Evolutionary conservation across 2,329 filamentous ascomycete genomes (phyloP).

Genomic region (Lasiodiplodia sp.): DNA sequence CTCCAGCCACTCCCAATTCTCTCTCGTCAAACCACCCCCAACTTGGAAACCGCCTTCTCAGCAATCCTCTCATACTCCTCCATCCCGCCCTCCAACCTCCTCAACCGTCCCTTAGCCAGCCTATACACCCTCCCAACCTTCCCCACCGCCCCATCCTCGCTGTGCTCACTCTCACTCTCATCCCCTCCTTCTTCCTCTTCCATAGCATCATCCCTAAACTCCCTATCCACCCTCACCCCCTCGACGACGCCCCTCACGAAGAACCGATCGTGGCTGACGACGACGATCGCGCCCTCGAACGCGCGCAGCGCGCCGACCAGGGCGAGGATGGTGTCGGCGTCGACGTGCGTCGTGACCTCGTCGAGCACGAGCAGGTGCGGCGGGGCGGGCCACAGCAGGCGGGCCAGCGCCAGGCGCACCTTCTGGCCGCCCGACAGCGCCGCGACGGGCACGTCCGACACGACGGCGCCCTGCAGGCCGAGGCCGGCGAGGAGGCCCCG

Average conservation of each 20-base stretch:
- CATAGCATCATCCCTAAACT: slow-evolving; percentile 68
- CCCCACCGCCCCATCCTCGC: slow-evolving; percentile 57
- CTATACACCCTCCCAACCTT: slow-evolving; percentile 49
- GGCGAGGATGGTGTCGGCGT: slow-evolving; percentile 80
- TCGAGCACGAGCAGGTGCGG: slow-evolving; percentile 80
- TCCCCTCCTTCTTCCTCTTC: slow-evolving; percentile 58
- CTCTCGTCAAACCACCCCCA: slow-evolving; percentile 32
- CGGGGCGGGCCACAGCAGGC: slow-evolving; percentile 67
- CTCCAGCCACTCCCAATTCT: too few species aligned
- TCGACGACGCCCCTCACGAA: slow-evolving; percentile 77
- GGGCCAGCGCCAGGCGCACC: slow-evolving; percentile 69
- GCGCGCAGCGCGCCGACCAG: slow-evolving; percentile 69
- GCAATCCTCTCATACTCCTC: slow-evolving; percentile 48
- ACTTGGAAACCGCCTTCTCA: slow-evolving; percentile 39
- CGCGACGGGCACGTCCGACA: slow-evolving; percentile 75
- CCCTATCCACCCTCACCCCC: slow-evolving; percentile 50
- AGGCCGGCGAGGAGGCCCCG: slow-evolving; percentile 72
- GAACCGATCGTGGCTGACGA: slow-evolving; percentile 85
- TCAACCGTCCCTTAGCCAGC: slow-evolving; percentile 44
- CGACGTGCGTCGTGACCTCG: slow-evolving; percentile 85
- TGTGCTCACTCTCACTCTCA: slow-evolving; percentile 54
- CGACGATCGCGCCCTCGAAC: slow-evolving; percentile 77
- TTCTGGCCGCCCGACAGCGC: slow-evolving; percentile 81
- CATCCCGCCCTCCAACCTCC: slow-evolving; percentile 48
- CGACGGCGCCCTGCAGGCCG: slow-evolving; percentile 73